These are phyloP conservation scores for Globisporangium echinulatum DNA, from an alignment of 352 stramenopile genomes.

Conservation along the genomic window DNA sequence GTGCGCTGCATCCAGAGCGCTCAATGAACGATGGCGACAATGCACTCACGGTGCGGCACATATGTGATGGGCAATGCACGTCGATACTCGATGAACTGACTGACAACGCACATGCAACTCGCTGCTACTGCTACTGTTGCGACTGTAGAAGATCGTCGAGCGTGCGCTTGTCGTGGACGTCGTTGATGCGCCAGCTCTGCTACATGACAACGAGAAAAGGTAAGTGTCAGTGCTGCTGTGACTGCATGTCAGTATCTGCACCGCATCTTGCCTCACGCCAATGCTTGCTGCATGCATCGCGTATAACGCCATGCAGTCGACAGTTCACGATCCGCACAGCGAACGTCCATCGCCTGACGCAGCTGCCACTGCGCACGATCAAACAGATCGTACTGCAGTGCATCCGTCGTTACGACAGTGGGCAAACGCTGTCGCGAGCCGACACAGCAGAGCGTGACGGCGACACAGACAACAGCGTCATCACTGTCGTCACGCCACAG, in stretches of 20 bases:
- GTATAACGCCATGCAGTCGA: background rate
- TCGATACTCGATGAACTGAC: no score
- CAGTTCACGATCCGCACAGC: slow-evolving; percentile 5
- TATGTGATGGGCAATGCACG: background rate
- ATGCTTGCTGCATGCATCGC: background rate
- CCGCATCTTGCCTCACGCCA: background rate
- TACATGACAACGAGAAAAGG: background rate
- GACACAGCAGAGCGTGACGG: background rate
- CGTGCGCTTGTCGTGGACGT: slow-evolving; percentile 8
- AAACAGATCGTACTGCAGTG: slow-evolving; percentile 24
- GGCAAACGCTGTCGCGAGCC: background rate
- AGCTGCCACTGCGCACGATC: slow-evolving; percentile 24
- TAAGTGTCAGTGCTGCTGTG: no score
- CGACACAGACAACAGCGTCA: background rate
- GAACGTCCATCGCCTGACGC: slow-evolving; percentile 15
- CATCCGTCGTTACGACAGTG: background rate
- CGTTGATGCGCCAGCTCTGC: slow-evolving; percentile 5
- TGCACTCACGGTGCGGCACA: background rate
- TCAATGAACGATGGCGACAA: background rate
- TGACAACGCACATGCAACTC: background rate
- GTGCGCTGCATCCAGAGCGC: background rate
- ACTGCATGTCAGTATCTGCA: no score
- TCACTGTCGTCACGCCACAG: slow-evolving; percentile 2
- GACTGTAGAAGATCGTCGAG: slow-evolving; percentile 3
- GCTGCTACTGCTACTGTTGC: background rate